Evolutionary conservation across 208 protist genomes (phyloP).

Genomic region (Willaertia magna): DNA sequence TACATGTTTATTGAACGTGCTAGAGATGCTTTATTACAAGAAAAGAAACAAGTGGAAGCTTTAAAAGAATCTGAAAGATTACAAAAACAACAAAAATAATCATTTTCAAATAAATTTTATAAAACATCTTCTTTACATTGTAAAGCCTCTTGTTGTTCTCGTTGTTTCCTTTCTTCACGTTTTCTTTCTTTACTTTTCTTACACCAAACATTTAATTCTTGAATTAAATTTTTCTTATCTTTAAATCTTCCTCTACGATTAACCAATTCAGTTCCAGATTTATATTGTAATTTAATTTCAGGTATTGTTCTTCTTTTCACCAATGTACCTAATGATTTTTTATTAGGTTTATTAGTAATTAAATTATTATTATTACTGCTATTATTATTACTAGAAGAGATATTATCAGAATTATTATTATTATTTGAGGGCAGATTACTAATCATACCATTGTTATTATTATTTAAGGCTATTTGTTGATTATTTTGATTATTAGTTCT

Average conservation of each 20-base stretch:
- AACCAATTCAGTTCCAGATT: background rate
- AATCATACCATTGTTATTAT: too few species aligned
- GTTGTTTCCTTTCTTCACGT: background rate
- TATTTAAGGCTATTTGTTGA: background rate
- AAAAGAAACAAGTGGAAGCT: background rate
- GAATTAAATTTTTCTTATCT: background rate
- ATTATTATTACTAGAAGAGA: background rate
- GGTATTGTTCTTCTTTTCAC: too few species aligned
- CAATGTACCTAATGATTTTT: too few species aligned
- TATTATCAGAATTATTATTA: too few species aligned
- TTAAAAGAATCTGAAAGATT: too few species aligned
- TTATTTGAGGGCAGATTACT: background rate
- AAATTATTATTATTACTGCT: background rate
- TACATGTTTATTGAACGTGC: background rate
- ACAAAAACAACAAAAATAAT: too few species aligned
- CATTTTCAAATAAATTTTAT: background rate
- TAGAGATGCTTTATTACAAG: background rate
- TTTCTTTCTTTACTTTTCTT: background rate
- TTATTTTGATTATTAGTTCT: too few species aligned
- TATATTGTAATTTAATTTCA: background rate
- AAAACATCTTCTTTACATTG: background rate
- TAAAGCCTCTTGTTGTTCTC: background rate
- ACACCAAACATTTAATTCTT: background rate
- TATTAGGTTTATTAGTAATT: background rate
- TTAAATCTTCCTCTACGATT: background rate